phyloP scores from a whole-genome alignment of 2,329 filamentous ascomycete genomes.

The Scopulariopsis brevicaulis region DNA sequence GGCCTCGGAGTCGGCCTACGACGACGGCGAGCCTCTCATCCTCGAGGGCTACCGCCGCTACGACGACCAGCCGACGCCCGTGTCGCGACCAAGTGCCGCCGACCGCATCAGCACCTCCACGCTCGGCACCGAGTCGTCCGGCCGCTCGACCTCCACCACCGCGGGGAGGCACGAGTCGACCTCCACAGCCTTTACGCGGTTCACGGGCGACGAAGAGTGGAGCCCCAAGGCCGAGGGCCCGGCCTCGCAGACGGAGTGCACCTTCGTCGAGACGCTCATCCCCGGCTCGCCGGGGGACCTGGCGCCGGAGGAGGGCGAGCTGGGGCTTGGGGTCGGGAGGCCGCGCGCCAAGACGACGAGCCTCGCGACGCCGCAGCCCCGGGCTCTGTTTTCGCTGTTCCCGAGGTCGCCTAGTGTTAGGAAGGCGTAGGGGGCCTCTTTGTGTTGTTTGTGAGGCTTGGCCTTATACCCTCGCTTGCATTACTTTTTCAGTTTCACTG shows the following conservation, averaged over 20 bases:
- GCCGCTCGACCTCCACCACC: slow-evolving; percentile 32
- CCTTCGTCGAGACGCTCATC: slow-evolving; percentile 3
- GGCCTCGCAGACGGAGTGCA: neutral
- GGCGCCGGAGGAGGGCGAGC: slow-evolving; percentile 15
- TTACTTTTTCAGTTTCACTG: slow-evolving; percentile 2
- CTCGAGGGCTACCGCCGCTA: slow-evolving; percentile 9
- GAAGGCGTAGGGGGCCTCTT: slow-evolving; percentile 12
- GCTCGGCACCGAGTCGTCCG: slow-evolving; percentile 34
- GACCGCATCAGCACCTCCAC: slow-evolving; percentile 44
- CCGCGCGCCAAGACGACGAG: slow-evolving; percentile 34
- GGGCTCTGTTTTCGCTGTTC: slow-evolving; percentile 35
- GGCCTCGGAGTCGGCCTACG: slow-evolving; percentile 11
- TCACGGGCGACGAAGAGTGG: slow-evolving; percentile 26
- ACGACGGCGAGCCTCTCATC: slow-evolving; percentile 8
- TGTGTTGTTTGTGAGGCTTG: neutral
- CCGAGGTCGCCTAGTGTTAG: slow-evolving; percentile 15
- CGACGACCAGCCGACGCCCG: slow-evolving; percentile 10
- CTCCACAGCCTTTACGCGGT: slow-evolving; percentile 39
- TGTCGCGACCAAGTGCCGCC: slow-evolving; percentile 21
- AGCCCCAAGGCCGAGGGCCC: slow-evolving; percentile 17
- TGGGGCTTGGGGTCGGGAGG: slow-evolving; percentile 16
- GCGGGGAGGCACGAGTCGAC: slow-evolving; percentile 39
- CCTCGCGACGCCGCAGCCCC: slow-evolving; percentile 28
- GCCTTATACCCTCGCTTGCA: neutral
- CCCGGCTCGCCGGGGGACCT: neutral